Conservation (phyloP, 164 flowering plant genomes). For the Dillenia suffruticosa region DNA sequence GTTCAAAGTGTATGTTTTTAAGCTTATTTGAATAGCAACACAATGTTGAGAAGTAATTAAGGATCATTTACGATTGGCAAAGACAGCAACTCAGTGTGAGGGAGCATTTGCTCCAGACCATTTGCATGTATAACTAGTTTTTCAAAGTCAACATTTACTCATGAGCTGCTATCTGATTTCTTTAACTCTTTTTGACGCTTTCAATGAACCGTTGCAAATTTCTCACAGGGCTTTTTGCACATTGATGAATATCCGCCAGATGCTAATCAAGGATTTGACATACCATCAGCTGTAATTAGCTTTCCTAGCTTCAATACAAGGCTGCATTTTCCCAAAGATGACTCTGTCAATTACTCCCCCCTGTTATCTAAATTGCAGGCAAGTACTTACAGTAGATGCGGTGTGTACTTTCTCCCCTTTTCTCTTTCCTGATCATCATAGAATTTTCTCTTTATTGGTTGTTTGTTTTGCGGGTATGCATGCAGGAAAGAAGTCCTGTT, state of each 20-base stretch:
- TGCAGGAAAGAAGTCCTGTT: constrained; percentile 61
- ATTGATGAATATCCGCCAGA: constrained; percentile 97
- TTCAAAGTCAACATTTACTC: no score
- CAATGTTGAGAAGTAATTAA: no score
- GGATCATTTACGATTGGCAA: no score
- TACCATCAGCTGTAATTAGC: constrained; percentile 85
- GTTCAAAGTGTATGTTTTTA: no score
- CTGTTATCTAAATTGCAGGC: constrained; percentile 74
- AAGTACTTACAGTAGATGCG: neutral
- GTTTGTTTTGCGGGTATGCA: constrained; percentile 7
- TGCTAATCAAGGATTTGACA: constrained; percentile 98
- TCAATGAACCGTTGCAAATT: neutral
- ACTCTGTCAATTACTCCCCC: constrained; percentile 35
- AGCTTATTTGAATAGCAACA: no score
- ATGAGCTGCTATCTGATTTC: no score
- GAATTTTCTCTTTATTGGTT: constrained; percentile 1
- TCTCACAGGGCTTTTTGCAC: constrained; percentile 77
- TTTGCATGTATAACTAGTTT: no score
- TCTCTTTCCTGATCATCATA: no score
- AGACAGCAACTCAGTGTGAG: no score
- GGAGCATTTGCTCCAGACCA: no score
- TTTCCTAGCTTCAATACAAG: constrained; percentile 61
- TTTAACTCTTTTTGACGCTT: no score
- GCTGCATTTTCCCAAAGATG: constrained; percentile 29
- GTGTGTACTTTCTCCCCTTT: neutral